Percentiles rank a stretch among this genome's conserved stretches.
phyloP scores from a whole-genome alignment of 23 red algal genomes.

The Porphyridium purpureum region DNA sequence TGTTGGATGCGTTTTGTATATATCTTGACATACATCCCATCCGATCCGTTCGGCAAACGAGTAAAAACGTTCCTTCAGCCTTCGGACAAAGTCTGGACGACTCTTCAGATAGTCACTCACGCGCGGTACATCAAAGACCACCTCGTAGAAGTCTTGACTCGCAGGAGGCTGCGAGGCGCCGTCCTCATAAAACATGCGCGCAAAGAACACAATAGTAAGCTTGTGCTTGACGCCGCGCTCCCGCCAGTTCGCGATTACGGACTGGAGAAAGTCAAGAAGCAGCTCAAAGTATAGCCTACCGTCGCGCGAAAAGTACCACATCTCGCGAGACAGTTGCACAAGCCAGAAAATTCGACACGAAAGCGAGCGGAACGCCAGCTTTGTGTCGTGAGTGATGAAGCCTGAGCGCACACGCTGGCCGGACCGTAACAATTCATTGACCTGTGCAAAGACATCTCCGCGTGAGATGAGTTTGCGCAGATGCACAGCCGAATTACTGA shows the following conservation, averaged over 20 bases:
- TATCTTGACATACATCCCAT: no score
- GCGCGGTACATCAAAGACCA: no score
- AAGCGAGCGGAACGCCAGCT: conserved; percentile 5
- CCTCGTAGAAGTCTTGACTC: no score
- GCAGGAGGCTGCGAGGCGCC: no score
- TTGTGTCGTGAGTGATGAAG: conserved; percentile 5
- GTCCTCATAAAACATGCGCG: no score
- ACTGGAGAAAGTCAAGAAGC: conserved; percentile 3
- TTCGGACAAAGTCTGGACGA: no score
- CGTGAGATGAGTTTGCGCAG: background rate
- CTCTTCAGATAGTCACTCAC: no score
- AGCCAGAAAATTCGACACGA: conserved; percentile 3
- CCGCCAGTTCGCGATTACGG: conserved; percentile 3
- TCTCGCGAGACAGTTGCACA: conserved; percentile 4
- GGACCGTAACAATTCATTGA: background rate
- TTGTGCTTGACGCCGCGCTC: background rate
- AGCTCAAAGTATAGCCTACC: conserved; percentile 14
- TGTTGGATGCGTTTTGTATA: no score
- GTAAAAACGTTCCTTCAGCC: no score
- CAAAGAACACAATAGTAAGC: conserved; percentile 6
- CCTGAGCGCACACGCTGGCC: background rate
- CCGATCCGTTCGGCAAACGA: no score
- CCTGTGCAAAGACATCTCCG: conserved; percentile 2
- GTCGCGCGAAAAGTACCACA: conserved; percentile 3
- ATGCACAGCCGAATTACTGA: conserved; percentile 6